Evolutionary conservation across 768 basidiomycete species (phyloP).

Genomic region (Lanmaoa pseudosensibilis): DNA sequence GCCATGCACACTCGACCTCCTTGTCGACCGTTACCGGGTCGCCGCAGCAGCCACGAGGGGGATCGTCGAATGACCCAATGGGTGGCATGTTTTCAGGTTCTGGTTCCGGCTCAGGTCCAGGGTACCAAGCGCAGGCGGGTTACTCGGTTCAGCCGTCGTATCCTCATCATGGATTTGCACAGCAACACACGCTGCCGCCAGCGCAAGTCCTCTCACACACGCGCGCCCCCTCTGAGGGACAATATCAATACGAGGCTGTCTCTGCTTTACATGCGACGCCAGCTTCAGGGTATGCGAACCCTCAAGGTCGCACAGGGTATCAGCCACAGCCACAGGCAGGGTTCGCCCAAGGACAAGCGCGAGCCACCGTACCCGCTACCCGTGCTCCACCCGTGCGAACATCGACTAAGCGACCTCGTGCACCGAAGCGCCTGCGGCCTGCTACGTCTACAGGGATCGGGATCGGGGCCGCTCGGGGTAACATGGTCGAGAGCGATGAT

Average conservation of each 20-base stretch:
- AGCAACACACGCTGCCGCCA: constrained; percentile 13
- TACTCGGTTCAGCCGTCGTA: constrained; percentile 3
- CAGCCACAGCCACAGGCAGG: neutral
- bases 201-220: neutral
- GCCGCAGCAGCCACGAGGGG: constrained; percentile 9
- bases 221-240: constrained; percentile 8
- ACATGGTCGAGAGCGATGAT: constrained; percentile 25
- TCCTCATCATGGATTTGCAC: constrained; percentile 3
- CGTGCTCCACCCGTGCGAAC: constrained; percentile 4
- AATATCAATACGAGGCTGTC: constrained; percentile 4
- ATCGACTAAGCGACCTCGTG: constrained; percentile 23
- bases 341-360: constrained; percentile 1
- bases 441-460: neutral
- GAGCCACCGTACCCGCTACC: neutral
- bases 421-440: constrained; percentile 22
- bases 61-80: neutral
- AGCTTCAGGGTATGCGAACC: neutral
- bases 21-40: constrained; percentile 27
- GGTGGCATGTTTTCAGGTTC: neutral
- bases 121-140: neutral
- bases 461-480: neutral
- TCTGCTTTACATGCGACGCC: constrained; percentile 3
- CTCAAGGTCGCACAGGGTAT: neutral
- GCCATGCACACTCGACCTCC: constrained; percentile 26
- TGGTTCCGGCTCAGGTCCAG: neutral